These are phyloP conservation scores for Thalassiosira hispida DNA, from an alignment of 352 stramenopile species.

Conservation along the genomic window DNA sequence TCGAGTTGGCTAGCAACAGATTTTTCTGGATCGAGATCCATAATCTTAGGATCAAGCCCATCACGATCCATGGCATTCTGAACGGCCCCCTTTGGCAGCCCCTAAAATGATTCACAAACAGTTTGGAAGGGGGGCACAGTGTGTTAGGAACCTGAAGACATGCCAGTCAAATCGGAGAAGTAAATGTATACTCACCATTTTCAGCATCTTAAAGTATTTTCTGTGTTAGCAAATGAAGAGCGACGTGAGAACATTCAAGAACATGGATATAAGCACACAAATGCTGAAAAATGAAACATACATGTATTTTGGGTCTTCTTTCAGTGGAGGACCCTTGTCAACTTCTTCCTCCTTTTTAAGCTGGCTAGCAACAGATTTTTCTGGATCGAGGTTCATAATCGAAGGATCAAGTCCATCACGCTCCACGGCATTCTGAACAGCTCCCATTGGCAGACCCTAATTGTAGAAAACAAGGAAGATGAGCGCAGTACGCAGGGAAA, in stretches of 20 bases:
- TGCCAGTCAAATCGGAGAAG: too few relatives aligned
- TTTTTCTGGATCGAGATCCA: slow-evolving; percentile 82
- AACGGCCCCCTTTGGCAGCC: slow-evolving; percentile 88
- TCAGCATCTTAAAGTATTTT: slow-evolving; percentile 82
- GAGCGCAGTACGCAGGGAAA: too few relatives aligned
- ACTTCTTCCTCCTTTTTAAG: slow-evolving; percentile 41
- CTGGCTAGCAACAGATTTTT: slow-evolving; percentile 58
- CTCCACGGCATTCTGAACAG: slow-evolving; percentile 93
- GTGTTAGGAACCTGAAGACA: slow-evolving; percentile 1
- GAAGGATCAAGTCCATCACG: slow-evolving; percentile 83
- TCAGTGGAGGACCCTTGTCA: slow-evolving; percentile 48
- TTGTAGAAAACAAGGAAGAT: not conserved
- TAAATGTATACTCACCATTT: slow-evolving; percentile 55
- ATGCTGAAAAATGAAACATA: not conserved
- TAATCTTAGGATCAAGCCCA: slow-evolving; percentile 77
- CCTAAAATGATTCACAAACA: slow-evolving; percentile 22
- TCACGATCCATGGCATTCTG: slow-evolving; percentile 92
- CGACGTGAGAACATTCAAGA: not conserved
- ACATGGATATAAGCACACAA: slow-evolving; percentile 84
- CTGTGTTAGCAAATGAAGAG: not conserved
- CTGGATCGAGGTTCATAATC: slow-evolving; percentile 79
- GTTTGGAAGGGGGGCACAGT: not conserved
- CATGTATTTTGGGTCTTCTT: slow-evolving; percentile 77
- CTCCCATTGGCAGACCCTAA: slow-evolving; percentile 81
- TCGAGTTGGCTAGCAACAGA: slow-evolving; percentile 52